Conservation (phyloP, 2,329 filamentous ascomycete species). For the Calonectria leucothoes region DNA sequence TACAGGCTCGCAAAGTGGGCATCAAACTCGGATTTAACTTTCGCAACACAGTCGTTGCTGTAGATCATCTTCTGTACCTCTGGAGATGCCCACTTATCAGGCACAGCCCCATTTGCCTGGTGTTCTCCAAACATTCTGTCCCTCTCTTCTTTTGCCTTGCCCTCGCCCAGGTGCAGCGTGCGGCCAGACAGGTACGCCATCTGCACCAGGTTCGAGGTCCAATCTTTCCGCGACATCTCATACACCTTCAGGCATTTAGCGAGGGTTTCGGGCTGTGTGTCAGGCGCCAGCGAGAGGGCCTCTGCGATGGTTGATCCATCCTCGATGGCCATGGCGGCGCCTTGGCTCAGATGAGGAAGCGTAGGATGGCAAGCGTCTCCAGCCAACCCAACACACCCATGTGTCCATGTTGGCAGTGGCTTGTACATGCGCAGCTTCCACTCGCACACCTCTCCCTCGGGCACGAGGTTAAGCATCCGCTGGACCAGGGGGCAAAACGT, state of each 20-base stretch:
- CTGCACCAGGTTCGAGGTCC: slow-evolving; percentile 40
- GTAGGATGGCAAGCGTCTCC: slow-evolving; percentile 77
- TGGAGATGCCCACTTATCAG: slow-evolving; percentile 78
- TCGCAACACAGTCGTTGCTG: slow-evolving; percentile 69
- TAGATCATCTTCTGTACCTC: slow-evolving; percentile 77
- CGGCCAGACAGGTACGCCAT: slow-evolving; percentile 52
- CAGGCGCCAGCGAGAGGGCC: slow-evolving; percentile 34
- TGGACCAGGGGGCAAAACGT: slow-evolving; percentile 72
- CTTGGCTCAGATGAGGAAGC: slow-evolving; percentile 74
- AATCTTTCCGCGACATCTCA: slow-evolving; percentile 41
- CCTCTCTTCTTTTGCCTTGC: slow-evolving; percentile 68
- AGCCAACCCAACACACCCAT: slow-evolving; percentile 65
- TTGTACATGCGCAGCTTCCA: slow-evolving; percentile 74
- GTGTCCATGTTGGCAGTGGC: slow-evolving; percentile 71
- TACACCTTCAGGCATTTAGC: slow-evolving; percentile 41
- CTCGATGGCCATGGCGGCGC: slow-evolving; percentile 76
- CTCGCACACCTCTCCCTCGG: slow-evolving; percentile 73
- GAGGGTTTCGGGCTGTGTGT: slow-evolving; percentile 36
- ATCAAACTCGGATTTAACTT: slow-evolving; percentile 45
- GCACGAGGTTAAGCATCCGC: slow-evolving; percentile 70
- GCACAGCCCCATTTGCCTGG: slow-evolving; percentile 62
- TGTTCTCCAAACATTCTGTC: slow-evolving; percentile 67
- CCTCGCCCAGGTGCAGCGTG: slow-evolving; percentile 69
- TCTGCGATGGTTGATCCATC: slow-evolving; percentile 62
- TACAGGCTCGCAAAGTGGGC: slow-evolving; percentile 32